Evolutionary conservation across 495 filamentous ascomycete genomes (phyloP).

Genomic region (Pyronema omphalodes): DNA sequence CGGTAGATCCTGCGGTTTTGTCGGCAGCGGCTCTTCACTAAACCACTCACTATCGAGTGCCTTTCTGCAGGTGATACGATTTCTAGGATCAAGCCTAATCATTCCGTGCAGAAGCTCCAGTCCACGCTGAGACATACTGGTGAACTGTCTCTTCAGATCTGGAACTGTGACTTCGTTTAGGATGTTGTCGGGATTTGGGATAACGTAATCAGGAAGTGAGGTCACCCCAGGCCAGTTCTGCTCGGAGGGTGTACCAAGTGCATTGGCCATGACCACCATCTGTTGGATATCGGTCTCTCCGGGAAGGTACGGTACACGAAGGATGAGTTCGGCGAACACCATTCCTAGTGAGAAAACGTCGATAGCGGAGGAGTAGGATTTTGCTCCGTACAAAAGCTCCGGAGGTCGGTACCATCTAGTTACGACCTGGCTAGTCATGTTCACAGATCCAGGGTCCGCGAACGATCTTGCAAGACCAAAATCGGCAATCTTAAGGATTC

Average conservation of each 20-base stretch:
- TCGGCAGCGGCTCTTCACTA: constrained; percentile 63
- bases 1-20: constrained; percentile 65
- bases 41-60: constrained; percentile 78
- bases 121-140: constrained; percentile 57
- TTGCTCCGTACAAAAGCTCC: constrained; percentile 76
- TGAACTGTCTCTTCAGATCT: constrained; percentile 52
- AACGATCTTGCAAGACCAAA: constrained; percentile 85
- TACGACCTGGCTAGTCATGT: constrained; percentile 88
- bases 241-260: constrained; percentile 80
- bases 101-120: constrained; percentile 77
- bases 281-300: constrained; percentile 68
- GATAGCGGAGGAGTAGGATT: constrained; percentile 74
- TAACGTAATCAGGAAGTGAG: constrained; percentile 54
- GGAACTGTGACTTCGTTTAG: constrained; percentile 47
- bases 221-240: constrained; percentile 90
- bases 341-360: constrained; percentile 91
- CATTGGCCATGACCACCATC: constrained; percentile 59
- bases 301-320: constrained; percentile 61
- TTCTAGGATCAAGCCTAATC: constrained; percentile 67
- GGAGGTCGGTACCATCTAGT: constrained; percentile 94
- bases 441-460: constrained; percentile 58
- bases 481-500: constrained; percentile 89
- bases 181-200: constrained; percentile 35
- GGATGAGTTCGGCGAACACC: constrained; percentile 80
- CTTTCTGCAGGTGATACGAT: constrained; percentile 53